These are phyloP conservation scores for Pleurotus eryngii DNA, from an alignment of 768 basidiomycete genomes.

Conservation along the genomic window DNA sequence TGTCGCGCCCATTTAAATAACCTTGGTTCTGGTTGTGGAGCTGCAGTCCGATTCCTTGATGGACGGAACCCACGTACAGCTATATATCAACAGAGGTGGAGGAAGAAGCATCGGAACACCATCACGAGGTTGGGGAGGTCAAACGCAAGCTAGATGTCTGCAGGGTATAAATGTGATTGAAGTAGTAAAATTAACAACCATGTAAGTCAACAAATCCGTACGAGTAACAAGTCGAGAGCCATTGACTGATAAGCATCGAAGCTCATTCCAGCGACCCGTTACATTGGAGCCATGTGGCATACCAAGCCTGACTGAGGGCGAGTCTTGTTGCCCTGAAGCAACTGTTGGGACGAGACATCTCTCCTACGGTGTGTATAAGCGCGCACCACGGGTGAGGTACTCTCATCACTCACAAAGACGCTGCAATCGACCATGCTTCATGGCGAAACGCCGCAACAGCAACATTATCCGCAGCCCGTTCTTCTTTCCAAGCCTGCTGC, in stretches of 20 bases:
- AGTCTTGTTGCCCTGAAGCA: constrained; percentile 2
- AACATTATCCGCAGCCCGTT: constrained; percentile 67
- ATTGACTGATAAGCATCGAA: background rate
- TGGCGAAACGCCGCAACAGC: constrained; percentile 66
- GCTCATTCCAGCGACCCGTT: constrained; percentile 4
- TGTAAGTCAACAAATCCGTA: background rate
- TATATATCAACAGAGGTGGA: too few species aligned
- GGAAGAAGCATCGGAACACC: too few species aligned
- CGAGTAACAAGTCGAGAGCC: background rate
- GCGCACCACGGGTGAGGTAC: background rate
- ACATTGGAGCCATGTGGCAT: constrained; percentile 3
- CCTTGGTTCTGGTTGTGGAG: background rate
- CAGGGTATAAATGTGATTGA: too few species aligned
- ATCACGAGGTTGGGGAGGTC: too few species aligned
- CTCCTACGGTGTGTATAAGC: background rate
- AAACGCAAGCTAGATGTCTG: too few species aligned
- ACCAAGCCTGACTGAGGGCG: background rate
- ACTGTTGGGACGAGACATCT: constrained; percentile 6
- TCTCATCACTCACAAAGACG: background rate
- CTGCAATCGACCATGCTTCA: constrained; percentile 59
- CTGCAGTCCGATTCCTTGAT: background rate
- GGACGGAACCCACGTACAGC: background rate
- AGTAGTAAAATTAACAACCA: too few species aligned
- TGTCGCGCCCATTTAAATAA: too few species aligned
- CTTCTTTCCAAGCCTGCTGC: constrained; percentile 62